Percentiles rank a stretch among this genome's conserved stretches.
Conservation (phyloP, 1,284 basidiomycete species). For the Ceratobasidium sp. region DNA sequence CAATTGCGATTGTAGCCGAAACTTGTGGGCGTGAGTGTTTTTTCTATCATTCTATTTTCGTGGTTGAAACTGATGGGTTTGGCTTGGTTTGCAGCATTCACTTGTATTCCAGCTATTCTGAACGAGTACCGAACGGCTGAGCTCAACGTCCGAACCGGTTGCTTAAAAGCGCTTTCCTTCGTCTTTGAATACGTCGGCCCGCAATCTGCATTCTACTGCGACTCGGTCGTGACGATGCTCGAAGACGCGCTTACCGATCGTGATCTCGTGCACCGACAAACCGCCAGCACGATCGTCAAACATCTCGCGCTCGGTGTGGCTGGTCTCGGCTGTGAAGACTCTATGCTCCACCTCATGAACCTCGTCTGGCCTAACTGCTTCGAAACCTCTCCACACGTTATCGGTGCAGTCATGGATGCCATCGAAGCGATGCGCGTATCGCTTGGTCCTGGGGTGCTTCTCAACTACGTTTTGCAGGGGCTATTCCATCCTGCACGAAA, state of each 20-base stretch:
- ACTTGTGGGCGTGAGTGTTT: conserved; percentile 87
- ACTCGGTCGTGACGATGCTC: conserved; percentile 96
- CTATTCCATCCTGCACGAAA: conserved; percentile 96
- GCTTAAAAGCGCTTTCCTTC: conserved; percentile 97
- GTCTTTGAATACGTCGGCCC: conserved; percentile 99
- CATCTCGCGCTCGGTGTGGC: conserved; percentile 97
- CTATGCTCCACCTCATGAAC: conserved; percentile 97
- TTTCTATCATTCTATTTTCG: conserved; percentile 39
- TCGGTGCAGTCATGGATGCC: conserved; percentile 95
- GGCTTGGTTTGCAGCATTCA: conserved; percentile 76
- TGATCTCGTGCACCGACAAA: conserved; percentile 98
- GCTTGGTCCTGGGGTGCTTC: conserved; percentile 90
- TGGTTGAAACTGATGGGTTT: conserved; percentile 35
- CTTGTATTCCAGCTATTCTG: conserved; percentile 97
- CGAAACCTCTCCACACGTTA: conserved; percentile 98
- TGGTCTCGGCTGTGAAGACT: conserved; percentile 97
- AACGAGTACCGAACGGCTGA: conserved; percentile 99
- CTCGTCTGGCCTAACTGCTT: conserved; percentile 99
- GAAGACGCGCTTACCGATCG: conserved; percentile 98
- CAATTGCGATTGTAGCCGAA: conserved; percentile 97
- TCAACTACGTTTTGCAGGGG: conserved; percentile 92
- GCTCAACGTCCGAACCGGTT: conserved; percentile 98
- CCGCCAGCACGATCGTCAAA: conserved; percentile 98
- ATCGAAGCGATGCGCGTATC: conserved; percentile 97
- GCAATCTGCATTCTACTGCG: conserved; percentile 97